Conservation (phyloP, 306 rosid species). For the Alnus rubra region DNA sequence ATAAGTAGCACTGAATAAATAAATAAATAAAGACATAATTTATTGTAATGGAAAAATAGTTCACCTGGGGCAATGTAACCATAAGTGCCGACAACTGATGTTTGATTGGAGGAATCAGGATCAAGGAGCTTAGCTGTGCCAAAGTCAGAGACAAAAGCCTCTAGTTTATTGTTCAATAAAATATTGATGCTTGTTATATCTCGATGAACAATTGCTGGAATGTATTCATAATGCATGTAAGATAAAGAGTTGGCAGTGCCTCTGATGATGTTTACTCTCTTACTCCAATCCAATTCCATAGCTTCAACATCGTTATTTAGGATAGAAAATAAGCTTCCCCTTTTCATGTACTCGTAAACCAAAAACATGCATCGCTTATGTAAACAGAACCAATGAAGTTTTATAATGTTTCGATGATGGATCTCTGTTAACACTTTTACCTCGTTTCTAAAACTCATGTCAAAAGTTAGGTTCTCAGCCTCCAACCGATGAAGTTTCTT, state of each 20-base stretch:
- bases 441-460: slow-evolving; percentile 17
- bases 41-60: not conserved
- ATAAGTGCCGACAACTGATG: not conserved
- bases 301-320: slow-evolving; percentile 4
- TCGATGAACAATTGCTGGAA: slow-evolving; percentile 13
- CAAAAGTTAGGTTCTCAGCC: not conserved
- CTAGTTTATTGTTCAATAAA: slow-evolving; percentile 8
- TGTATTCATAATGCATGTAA: slow-evolving; percentile 27
- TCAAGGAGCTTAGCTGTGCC: slow-evolving; percentile 16
- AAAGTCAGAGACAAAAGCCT: slow-evolving; percentile 9
- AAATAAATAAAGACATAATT: not conserved
- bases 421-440: slow-evolving; percentile 18
- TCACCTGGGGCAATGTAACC: slow-evolving; percentile 22
- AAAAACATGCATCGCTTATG: slow-evolving; percentile 27
- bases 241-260: slow-evolving; percentile 14
- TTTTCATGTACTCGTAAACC: slow-evolving; percentile 27
- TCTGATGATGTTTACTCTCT: slow-evolving; percentile 11
- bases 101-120: slow-evolving; percentile 24
- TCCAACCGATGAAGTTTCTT: slow-evolving; percentile 23
- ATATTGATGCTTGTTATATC: slow-evolving; percentile 24
- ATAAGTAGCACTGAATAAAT: not conserved
- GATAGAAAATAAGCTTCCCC: slow-evolving; percentile 12
- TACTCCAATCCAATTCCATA: slow-evolving; percentile 15
- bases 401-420: slow-evolving; percentile 7
- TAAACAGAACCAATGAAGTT: slow-evolving; percentile 23